Evolutionary conservation across 2,329 filamentous ascomycete species (phyloP), one percentile per base, ranked within the genome.

Genomic region (Cladophialophora bantiana): DNA sequence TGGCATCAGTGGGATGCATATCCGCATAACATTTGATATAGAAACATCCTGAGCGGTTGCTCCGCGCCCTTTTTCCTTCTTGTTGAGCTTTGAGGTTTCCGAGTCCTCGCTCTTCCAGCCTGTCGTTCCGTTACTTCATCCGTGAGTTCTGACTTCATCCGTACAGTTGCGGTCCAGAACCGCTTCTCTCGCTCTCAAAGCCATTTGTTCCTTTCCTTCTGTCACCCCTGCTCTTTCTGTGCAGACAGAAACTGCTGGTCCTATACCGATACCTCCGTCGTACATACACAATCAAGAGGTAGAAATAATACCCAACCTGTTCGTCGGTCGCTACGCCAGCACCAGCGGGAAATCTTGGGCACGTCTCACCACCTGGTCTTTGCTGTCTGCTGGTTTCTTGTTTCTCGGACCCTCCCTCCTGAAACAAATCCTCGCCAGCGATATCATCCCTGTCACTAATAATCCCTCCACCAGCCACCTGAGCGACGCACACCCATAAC

Each of bases 351-450:
- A 31, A 36, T 40, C 34, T 35, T 48, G 52, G 45, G 48, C 59
- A 61, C 60, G 60, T 53, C 60, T 64, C 60, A 62, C 45, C 56
- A 53, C 56, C 12, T 50, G 45, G 59, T 53, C 59, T 38, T 35
- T 53, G n/a, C 45, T 9, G 18, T 50, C 18, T 50, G 7, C 18
- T 50, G 45, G 36, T 40, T 61, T 26, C 26, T 36, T 65, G 62
- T 26, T 26, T 26, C 26, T 26, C 15, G 35, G 42, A 34, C 59
- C 45, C 64, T 45, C 59, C 7, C 53, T 36, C 54, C 68, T 70
- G 68, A 70, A 70, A 68, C 68, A 68, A 52, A 68, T 62, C 60
- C 63, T 68, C 65, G 42, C 59, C 52, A 57, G 45, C 55, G 35
- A 53, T 59, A 54, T 13, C 32, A 60, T 65, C 62, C 68, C 61